Percentiles rank a stretch among this genome's conserved stretches.
phyloP scores from a whole-genome alignment of 2,329 filamentous ascomycete genomes.

The Paraphaeosphaeria sporulosa region DNA sequence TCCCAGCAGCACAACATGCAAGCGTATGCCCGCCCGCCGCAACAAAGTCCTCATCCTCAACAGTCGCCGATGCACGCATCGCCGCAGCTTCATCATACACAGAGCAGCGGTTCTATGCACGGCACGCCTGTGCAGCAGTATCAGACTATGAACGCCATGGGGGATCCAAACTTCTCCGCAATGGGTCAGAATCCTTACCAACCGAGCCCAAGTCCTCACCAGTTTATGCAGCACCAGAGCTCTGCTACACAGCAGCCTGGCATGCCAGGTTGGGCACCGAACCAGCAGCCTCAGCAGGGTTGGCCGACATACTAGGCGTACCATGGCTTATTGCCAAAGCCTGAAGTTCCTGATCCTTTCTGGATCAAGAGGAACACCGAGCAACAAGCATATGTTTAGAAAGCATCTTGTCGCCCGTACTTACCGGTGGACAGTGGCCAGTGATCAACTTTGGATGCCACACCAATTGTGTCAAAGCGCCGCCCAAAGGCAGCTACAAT shows the following conservation, averaged over 20 bases:
- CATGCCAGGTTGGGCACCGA: constrained; percentile 60
- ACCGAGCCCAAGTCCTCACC: constrained; percentile 55
- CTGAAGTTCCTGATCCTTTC: neutral
- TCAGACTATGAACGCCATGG: constrained; percentile 56
- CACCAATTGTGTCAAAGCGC: neutral
- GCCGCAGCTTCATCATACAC: constrained; percentile 56
- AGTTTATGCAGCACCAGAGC: constrained; percentile 55
- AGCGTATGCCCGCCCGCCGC: constrained; percentile 53
- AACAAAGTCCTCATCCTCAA: constrained; percentile 55
- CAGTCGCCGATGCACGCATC: constrained; percentile 59
- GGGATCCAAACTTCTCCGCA: constrained; percentile 50
- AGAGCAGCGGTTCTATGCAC: constrained; percentile 54
- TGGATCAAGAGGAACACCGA: neutral
- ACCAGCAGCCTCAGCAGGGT: constrained; percentile 52
- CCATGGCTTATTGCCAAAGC: neutral
- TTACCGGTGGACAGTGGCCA: too few species aligned
- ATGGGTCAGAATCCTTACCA: constrained; percentile 61
- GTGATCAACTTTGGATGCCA: neutral
- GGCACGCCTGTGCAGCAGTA: constrained; percentile 55
- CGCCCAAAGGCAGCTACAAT: neutral
- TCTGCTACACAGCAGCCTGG: constrained; percentile 56
- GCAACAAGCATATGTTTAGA: neutral
- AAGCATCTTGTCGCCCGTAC: neutral
- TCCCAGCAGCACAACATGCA: constrained; percentile 56
- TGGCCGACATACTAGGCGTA: constrained; percentile 42